These are phyloP conservation scores for Leucosporidium yakuticum DNA, from an alignment of 768 basidiomycete genomes.

Conservation along the genomic window DNA sequence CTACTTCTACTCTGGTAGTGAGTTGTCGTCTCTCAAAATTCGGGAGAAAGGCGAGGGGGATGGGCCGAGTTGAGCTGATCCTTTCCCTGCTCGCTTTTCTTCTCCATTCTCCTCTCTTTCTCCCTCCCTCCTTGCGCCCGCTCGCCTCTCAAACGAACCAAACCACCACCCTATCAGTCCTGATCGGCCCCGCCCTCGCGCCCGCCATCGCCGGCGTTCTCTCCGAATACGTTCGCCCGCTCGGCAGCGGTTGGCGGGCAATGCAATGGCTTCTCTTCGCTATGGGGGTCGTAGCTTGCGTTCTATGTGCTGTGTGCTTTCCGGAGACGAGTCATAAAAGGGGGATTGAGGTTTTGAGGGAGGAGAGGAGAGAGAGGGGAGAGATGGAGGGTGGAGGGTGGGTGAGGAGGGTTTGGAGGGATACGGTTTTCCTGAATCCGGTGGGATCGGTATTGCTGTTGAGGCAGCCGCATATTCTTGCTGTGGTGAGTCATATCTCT, in stretches of 20 bases:
- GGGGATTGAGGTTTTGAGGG: constrained; percentile 10
- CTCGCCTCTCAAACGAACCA: no score
- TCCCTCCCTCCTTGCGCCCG: no score
- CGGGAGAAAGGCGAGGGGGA: no score
- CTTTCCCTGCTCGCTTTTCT: no score
- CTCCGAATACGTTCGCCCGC: constrained; percentile 25
- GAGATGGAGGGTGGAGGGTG: not conserved
- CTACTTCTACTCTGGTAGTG: constrained; percentile 8
- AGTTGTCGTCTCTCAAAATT: no score
- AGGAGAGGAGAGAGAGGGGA: constrained; percentile 3
- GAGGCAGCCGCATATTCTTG: constrained; percentile 10
- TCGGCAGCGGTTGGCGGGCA: constrained; percentile 27
- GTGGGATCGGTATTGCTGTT: constrained; percentile 11
- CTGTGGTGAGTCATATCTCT: constrained; percentile 7
- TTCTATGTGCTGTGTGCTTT: constrained; percentile 22
- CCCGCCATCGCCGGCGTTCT: constrained; percentile 17
- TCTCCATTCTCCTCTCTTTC: no score
- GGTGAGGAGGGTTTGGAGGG: not conserved
- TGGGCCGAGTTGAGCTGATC: no score
- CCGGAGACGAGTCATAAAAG: constrained; percentile 27
- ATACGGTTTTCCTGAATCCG: constrained; percentile 16
- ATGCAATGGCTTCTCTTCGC: constrained; percentile 36
- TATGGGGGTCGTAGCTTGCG: constrained; percentile 16
- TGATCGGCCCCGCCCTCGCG: constrained; percentile 11
- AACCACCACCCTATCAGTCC: no score